phyloP scores from a whole-genome alignment of 106 monocot species.

The Xerophyta viscosa region DNA sequence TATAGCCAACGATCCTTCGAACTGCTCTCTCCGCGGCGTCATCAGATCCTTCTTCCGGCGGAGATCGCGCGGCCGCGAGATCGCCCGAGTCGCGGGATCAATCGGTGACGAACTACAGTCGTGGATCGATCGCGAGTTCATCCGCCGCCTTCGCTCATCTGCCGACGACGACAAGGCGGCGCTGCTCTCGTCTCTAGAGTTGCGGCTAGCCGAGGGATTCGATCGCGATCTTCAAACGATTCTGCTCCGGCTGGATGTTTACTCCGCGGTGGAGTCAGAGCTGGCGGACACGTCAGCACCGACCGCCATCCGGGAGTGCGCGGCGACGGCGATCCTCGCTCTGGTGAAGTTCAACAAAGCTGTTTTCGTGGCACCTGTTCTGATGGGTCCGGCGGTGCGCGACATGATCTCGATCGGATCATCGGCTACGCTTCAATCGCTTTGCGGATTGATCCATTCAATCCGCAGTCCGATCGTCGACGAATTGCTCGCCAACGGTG shows the following conservation, averaged over 20 bases:
- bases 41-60: conserved; percentile 2
- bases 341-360: conserved; percentile 75
- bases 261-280: conserved; percentile 36
- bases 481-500: conserved; percentile 44
- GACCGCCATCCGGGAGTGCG: conserved; percentile 30
- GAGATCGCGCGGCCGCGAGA: conserved; percentile 15
- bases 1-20: too few relatives aligned
- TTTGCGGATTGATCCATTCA: conserved; percentile 33
- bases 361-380: conserved; percentile 67
- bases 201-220: conserved; percentile 38
- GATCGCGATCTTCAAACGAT: conserved; percentile 38
- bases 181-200: conserved; percentile 30
- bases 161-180: conserved; percentile 16
- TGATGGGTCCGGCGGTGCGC: conserved; percentile 37
- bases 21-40: too few relatives aligned
- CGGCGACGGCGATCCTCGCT: conserved; percentile 40
- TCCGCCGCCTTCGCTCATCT: conserved; percentile 27
- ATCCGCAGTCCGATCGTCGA: conserved; percentile 64
- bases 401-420: conserved; percentile 30
- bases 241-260: conserved; percentile 37
- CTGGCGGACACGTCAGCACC: conserved; percentile 21
- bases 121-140: conserved; percentile 64
- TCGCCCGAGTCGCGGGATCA: conserved; percentile 46
- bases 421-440: conserved; percentile 25
- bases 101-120: conserved; percentile 62